Evolutionary conservation across 129 eudicot genomes (phyloP), one percentile per base, ranked within the genome.

Genomic region (Lonicera japonica): DNA sequence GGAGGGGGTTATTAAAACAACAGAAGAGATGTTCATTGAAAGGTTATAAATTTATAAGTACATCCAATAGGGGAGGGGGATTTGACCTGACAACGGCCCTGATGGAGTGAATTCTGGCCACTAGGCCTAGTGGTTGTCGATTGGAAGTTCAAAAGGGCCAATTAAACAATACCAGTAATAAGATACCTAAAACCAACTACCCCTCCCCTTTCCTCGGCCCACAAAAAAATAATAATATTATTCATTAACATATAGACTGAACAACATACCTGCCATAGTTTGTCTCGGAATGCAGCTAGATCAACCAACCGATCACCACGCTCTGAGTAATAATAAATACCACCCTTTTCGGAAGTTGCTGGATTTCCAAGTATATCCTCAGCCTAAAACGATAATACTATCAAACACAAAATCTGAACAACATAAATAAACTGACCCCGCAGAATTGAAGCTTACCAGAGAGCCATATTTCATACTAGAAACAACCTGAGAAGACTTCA

Each of bases 281-380:
- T 77, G 77, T 88, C 94, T 51, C 96, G 87, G 25, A 92, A 80
- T 63, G 96, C 76, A 61, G 88, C 74, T 54, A 92, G 80, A 65
- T 88, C 88, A 55, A 92, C 80, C 70, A 92, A 79, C 18, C 96
- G 85, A 67, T 92, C 99, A 40, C 90, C 96, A 45, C 99, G 96
- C 54, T 92, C 99, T 14, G 99, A 92, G 75, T 73, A 83, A 76
- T 80, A 92, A 81, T 92, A 92, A 10, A 88, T 77, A 61, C 91
- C 88, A 40, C 85, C 91, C 73, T 81, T 85, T 70, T 75, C 96
- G 56, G 82, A 72, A 54, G 83, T 68, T 54, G 77, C 41, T 21
- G 95, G 81, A 61, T 78, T 78, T 62, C 85, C 79, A 43, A 92
- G 96, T 60, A 88, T 80, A 75, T 92, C 99, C 64, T 92, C 99